Evolutionary conservation across 2,329 filamentous ascomycete genomes (phyloP).

Genomic region (Atkinsonella texensis): DNA sequence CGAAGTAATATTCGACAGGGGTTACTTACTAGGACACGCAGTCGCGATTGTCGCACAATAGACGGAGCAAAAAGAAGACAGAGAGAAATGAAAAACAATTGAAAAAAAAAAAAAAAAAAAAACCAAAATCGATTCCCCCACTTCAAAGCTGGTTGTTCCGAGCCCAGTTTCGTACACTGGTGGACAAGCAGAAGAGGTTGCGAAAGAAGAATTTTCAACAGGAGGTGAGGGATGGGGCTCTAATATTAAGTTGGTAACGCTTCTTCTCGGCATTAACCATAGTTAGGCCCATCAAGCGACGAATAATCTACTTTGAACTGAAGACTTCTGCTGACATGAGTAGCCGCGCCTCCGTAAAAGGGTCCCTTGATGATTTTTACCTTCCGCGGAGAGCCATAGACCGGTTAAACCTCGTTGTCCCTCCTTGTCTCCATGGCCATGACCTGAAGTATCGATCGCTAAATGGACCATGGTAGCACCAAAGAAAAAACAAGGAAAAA

Average conservation of each 20-base stretch:
- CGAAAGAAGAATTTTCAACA: neutral
- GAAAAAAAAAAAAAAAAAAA: neutral
- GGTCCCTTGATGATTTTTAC: neutral
- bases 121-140: neutral
- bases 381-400: neutral
- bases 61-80: neutral
- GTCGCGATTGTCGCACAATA: neutral
- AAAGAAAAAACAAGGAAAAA: neutral
- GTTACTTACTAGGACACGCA: neutral
- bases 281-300: slow-evolving; percentile 1
- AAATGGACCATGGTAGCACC: neutral
- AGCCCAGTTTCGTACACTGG: neutral
- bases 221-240: neutral
- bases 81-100: neutral
- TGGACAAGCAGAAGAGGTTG: neutral
- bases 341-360: neutral
- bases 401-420: neutral
- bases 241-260: slow-evolving; percentile 1
- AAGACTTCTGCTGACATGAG: neutral
- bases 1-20: neutral
- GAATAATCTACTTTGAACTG: neutral
- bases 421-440: neutral
- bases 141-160: neutral
- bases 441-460: neutral
- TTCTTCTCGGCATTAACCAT: neutral